Percentiles rank a stretch among this genome's conserved stretches.
These are phyloP conservation scores for Plasmodium gallinaceum DNA, from an alignment of 169 alveolate species.

Conservation along the genomic window DNA sequence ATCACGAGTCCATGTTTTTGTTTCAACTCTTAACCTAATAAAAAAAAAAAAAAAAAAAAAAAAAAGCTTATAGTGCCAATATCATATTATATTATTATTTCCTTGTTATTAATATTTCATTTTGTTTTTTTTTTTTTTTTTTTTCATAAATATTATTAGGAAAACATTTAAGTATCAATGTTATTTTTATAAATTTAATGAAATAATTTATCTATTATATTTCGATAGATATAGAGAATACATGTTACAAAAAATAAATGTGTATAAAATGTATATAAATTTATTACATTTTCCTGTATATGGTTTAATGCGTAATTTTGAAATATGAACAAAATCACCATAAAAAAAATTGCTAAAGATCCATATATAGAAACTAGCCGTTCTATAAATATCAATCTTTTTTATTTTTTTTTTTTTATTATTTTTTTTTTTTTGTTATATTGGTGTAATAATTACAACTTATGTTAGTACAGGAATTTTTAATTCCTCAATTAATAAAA, in stretches of 20 bases:
- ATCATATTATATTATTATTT: not conserved
- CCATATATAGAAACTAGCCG: slow-evolving; percentile 53
- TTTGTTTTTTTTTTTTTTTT: slow-evolving; percentile 6
- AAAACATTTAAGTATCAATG: too few species aligned
- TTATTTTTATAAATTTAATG: too few species aligned
- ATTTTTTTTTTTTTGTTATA: slow-evolving; percentile 19
- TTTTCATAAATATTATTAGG: not conserved
- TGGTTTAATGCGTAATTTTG: slow-evolving; percentile 50
- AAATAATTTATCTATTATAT: too few species aligned
- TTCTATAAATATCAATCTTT: slow-evolving; percentile 18
- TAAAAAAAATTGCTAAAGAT: slow-evolving; percentile 50
- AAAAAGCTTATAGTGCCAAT: not conserved
- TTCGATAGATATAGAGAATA: too few species aligned
- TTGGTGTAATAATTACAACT: slow-evolving; percentile 17
- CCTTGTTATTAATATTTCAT: not conserved
- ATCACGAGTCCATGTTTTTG: slow-evolving; percentile 96
- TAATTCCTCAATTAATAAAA: slow-evolving; percentile 45
- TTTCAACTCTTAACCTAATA: slow-evolving; percentile 86
- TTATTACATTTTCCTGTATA: slow-evolving; percentile 66
- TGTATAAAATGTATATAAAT: slow-evolving; percentile 7
- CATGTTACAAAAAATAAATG: not conserved
- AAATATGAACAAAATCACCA: slow-evolving; percentile 29
- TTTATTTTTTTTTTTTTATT: slow-evolving; percentile 11
- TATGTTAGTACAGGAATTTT: slow-evolving; percentile 23
- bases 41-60: slow-evolving; percentile 33